Percentiles rank a stretch among this genome's conserved stretches.
These are phyloP conservation scores for Pinus tabuliformis DNA, from an alignment of 75 land plant species.

Conservation along the genomic window DNA sequence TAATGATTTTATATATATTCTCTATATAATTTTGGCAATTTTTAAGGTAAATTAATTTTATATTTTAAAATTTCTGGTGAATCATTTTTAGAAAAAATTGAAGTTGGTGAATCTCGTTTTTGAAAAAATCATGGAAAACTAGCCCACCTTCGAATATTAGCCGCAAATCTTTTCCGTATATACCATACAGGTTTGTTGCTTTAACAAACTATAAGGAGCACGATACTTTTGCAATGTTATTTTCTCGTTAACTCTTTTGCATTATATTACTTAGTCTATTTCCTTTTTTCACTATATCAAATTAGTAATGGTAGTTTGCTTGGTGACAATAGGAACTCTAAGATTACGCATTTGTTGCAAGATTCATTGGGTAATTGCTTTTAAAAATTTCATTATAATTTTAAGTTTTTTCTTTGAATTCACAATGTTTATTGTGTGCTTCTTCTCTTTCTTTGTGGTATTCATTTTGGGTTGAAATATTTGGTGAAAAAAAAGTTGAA, in stretches of 20 bases:
- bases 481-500: neutral
- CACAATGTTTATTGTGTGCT: neutral
- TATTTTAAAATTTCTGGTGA: too few species aligned
- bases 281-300: neutral
- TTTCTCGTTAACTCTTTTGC: neutral
- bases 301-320: neutral
- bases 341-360: slow-evolving; percentile 31
- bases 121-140: too few species aligned
- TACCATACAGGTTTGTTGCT: slow-evolving; percentile 71
- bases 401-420: neutral
- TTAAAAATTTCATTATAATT: neutral
- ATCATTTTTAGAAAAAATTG: too few species aligned
- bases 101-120: too few species aligned
- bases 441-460: neutral
- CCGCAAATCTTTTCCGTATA: neutral
- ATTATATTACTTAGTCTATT: slow-evolving; percentile 1
- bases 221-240: neutral
- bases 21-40: too few species aligned
- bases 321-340: slow-evolving; percentile 23
- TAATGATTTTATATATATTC: too few species aligned
- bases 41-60: too few species aligned
- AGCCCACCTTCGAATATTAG: too few species aligned
- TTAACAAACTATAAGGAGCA: neutral
- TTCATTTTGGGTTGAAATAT: too few species aligned
- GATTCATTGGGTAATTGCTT: slow-evolving; percentile 39